These are phyloP conservation scores for Epichloe amarillans DNA, from an alignment of 2,329 filamentous ascomycete species.

Conservation along the genomic window DNA sequence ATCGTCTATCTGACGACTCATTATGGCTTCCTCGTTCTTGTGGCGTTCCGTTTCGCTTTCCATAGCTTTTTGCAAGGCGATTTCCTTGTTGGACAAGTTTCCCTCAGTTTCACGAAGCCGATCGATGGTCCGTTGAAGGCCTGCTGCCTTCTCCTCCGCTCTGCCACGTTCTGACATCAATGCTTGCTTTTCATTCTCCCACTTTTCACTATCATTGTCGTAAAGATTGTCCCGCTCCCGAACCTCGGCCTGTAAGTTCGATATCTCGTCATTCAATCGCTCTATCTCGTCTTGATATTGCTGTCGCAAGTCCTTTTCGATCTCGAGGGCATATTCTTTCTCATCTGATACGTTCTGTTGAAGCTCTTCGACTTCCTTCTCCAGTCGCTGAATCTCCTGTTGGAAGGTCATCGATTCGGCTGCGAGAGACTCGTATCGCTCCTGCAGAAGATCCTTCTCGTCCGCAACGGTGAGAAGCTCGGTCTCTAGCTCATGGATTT, in stretches of 20 bases:
- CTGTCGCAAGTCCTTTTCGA: conserved; percentile 43
- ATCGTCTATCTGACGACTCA: conserved; percentile 62
- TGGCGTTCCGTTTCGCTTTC: conserved; percentile 61
- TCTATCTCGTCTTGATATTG: conserved; percentile 34
- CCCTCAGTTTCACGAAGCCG: conserved; percentile 56
- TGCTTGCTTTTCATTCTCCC: conserved; percentile 50
- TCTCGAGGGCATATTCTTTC: conserved; percentile 42
- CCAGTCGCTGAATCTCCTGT: conserved; percentile 41
- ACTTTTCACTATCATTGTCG: conserved; percentile 58
- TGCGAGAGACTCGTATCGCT: conserved; percentile 52
- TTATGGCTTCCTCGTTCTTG: conserved; percentile 53
- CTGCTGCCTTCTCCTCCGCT: conserved; percentile 52
- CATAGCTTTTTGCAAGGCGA: conserved; percentile 52
- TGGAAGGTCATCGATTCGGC: conserved; percentile 55
- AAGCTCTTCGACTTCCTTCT: conserved; percentile 32
- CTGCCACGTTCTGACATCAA: conserved; percentile 52
- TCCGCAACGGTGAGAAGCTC: conserved; percentile 46
- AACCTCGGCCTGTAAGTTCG: conserved; percentile 48
- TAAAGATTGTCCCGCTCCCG: conserved; percentile 58
- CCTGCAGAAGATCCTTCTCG: conserved; percentile 58
- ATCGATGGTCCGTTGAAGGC: conserved; percentile 58
- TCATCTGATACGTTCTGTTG: conserved; percentile 38
- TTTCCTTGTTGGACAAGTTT: conserved; percentile 53
- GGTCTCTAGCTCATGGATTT: conserved; percentile 41
- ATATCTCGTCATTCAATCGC: conserved; percentile 44